Evolutionary conservation across 2,329 filamentous ascomycete species (phyloP), one percentile per base, ranked within the genome.

Genomic region (Colletotrichum godetiae): DNA sequence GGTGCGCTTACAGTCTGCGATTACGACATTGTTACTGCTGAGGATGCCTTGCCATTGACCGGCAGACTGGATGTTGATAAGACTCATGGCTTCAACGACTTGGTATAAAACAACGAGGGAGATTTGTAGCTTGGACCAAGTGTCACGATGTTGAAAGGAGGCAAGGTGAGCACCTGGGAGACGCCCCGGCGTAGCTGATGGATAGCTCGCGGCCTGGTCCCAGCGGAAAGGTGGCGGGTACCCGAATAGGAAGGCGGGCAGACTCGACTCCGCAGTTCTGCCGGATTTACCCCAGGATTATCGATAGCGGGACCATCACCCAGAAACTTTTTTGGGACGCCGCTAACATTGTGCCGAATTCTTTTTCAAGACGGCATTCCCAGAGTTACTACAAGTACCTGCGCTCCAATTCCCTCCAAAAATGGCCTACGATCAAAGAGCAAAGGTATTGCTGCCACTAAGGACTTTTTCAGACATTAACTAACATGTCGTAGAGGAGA

Each of bases 1-100:
- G 49, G 74, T 60, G 62, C 73, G 85, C 91, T 84, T 89, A 97
- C 95, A 98, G 86, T 98, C 97, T 78, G 95, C 91, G 74, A 99
- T 90, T 68, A 98, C 94, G 74, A 98, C 90, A 78, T 90, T 91
- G 68, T 93, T 95, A 65, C 91, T 91, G 67, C 88, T 88, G 60
- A 98, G 88, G 67, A 95, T 86, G 75, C 89, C 88, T 79, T 90
- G 90, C 87, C 95, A 97, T 83, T 97, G 91, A 77, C 87, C 85
- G 15, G 88, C 83, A 1, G 93, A 95, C 73, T 86, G 85, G 77
- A 96, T 92, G 72, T 85, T 86, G 60, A 90, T 83, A 29, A 85
- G 84, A 70, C 82, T 84, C 88, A 90, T 87, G 61, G 24, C 83
- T 55, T 24, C 7, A 22, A 27, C 6, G 22, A 22, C n/a, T 31